Percentiles rank a stretch among this genome's conserved stretches.
Conservation (phyloP, 1,284 basidiomycete species). For the Ustilago nuda region DNA sequence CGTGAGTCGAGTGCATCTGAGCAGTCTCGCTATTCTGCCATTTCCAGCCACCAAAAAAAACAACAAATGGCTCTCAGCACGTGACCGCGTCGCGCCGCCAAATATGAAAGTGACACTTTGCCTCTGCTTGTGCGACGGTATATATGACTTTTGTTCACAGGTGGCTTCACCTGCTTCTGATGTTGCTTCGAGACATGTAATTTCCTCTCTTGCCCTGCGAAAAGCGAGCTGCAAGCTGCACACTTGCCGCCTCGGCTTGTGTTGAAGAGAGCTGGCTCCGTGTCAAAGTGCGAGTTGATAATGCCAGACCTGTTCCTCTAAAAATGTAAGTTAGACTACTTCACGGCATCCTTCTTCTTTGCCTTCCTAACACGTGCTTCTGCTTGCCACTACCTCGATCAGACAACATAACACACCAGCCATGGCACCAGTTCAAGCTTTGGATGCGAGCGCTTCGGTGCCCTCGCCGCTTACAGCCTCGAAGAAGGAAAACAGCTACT, state of each 20-base stretch:
- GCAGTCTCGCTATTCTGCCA: background rate
- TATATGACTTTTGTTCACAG: background rate
- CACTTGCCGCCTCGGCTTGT: conserved; percentile 9
- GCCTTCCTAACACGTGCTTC: background rate
- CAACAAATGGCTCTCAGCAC: conserved; percentile 8
- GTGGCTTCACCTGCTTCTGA: background rate
- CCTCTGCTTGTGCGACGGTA: background rate
- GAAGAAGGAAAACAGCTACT: conserved; percentile 44
- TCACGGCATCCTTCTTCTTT: background rate
- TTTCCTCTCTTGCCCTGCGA: conserved; percentile 5
- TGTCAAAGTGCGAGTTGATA: conserved; percentile 4
- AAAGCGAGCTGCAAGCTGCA: conserved; percentile 22
- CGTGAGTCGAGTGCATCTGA: background rate
- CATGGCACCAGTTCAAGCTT: conserved; percentile 36
- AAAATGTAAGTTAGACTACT: background rate
- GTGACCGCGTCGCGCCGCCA: conserved; percentile 36
- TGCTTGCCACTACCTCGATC: background rate
- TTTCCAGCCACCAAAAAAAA: conserved; percentile 4
- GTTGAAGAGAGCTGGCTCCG: background rate
- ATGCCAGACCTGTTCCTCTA: background rate
- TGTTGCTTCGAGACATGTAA: conserved; percentile 41
- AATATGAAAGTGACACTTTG: conserved; percentile 33
- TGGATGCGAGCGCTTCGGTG: conserved; percentile 30
- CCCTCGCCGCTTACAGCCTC: conserved; percentile 41
- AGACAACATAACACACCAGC: background rate